Percentiles rank a stretch among this genome's conserved stretches.
Evolutionary conservation across 1,284 basidiomycete genomes (phyloP).

Genomic region (Trichosporon asahii): DNA sequence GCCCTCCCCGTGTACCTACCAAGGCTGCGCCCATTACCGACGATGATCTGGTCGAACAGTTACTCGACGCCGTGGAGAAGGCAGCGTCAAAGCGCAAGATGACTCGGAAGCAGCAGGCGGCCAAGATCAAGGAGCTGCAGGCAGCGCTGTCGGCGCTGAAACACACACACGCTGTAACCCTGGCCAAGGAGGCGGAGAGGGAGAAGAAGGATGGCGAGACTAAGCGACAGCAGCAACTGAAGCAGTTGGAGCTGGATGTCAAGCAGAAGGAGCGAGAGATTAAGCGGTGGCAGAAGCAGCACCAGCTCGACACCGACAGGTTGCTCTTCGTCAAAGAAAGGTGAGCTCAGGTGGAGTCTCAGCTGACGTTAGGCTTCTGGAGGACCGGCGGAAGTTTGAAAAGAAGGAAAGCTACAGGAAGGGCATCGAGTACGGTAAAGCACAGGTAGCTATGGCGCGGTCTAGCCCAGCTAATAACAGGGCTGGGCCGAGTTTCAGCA

Average conservation of each 20-base stretch:
- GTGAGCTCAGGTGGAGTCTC: neutral
- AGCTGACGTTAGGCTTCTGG: neutral
- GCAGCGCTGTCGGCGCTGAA: neutral
- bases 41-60: neutral
- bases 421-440: neutral
- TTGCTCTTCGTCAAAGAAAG: neutral
- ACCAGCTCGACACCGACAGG: neutral
- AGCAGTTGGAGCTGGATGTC: neutral
- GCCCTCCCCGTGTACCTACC: neutral
- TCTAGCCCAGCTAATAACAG: neutral
- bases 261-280: neutral
- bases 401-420: neutral
- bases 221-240: neutral
- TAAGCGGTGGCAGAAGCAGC: neutral
- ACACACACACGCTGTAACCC: neutral
- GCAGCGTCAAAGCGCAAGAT: neutral
- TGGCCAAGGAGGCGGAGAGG: neutral
- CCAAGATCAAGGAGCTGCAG: neutral
- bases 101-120: neutral
- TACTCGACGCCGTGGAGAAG: neutral
- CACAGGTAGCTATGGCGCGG: neutral
- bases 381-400: neutral
- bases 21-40: neutral
- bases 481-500: conserved; percentile 1
- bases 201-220: neutral